A percentile compares a stretch with the other conserved stretches of the same genome.
Conservation (phyloP, 2,329 filamentous ascomycete genomes). For the Penicillium sp. region DNA sequence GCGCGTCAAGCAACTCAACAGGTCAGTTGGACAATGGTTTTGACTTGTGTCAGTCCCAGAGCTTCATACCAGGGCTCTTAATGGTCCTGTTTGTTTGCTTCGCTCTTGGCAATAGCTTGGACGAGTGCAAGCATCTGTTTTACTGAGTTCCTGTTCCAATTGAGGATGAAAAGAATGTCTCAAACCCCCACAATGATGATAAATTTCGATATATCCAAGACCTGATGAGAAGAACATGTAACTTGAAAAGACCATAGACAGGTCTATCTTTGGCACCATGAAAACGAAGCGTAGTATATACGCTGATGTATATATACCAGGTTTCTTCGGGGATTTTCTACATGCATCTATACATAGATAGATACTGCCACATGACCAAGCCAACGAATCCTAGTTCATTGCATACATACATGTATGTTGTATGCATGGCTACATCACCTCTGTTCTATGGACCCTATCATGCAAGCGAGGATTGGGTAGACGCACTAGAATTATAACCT, state of each 20-base stretch:
- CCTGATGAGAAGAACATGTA: background rate
- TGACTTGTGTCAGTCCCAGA: too few species aligned
- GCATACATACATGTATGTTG: background rate
- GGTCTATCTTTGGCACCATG: background rate
- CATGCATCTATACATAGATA: background rate
- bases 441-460: background rate
- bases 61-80: background rate
- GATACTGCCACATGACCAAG: background rate
- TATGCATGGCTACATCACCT: background rate
- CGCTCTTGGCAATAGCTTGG: background rate
- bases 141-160: background rate
- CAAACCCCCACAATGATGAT: background rate
- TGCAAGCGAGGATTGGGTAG: slow-evolving; percentile 1
- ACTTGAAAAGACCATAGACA: background rate
- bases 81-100: background rate
- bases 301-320: background rate
- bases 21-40: background rate
- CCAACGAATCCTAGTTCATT: background rate
- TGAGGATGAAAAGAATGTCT: background rate
- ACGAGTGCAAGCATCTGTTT: background rate
- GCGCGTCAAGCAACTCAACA: slow-evolving; percentile 1
- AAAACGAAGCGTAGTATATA: background rate
- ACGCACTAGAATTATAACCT: slow-evolving; percentile 1
- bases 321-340: background rate
- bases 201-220: background rate